These are phyloP conservation scores for Colletotrichum lentis DNA, from an alignment of 2,329 filamentous ascomycete genomes.

Conservation along the genomic window DNA sequence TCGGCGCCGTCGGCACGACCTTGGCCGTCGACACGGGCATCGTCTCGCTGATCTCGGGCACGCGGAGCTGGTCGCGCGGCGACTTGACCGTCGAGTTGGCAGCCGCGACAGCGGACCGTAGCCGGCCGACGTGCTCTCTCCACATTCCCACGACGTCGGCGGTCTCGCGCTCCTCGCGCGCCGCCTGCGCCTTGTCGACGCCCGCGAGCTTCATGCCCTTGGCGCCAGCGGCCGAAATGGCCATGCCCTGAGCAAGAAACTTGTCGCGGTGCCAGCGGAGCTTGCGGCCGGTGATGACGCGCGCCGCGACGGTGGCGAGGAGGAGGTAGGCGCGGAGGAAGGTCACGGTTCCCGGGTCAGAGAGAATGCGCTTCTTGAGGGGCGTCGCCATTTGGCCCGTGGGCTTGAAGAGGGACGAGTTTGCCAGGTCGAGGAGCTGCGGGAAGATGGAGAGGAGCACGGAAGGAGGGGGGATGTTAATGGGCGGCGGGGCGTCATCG, in stretches of 20 bases:
- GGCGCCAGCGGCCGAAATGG: constrained; percentile 78
- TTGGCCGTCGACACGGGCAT: constrained; percentile 74
- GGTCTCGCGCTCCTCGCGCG: constrained; percentile 84
- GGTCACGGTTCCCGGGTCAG: constrained; percentile 66
- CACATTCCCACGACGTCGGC: constrained; percentile 79
- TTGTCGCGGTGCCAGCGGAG: constrained; percentile 91
- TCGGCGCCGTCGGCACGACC: constrained; percentile 75
- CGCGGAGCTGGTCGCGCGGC: constrained; percentile 51
- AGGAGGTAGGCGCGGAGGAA: constrained; percentile 73
- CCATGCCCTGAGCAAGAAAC: constrained; percentile 85
- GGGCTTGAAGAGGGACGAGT: constrained; percentile 71
- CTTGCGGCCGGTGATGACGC: constrained; percentile 84
- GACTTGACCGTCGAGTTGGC: constrained; percentile 59
- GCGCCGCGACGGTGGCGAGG: constrained; percentile 74
- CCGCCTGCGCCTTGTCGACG: constrained; percentile 82
- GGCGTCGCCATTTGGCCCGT: constrained; percentile 61
- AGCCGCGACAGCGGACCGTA: constrained; percentile 76
- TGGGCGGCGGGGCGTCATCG: constrained; percentile 68
- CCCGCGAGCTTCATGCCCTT: constrained; percentile 92
- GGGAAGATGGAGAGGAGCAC: constrained; percentile 82
- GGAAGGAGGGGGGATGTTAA: constrained; percentile 88
- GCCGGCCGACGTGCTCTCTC: constrained; percentile 76
- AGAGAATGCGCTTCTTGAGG: constrained; percentile 70
- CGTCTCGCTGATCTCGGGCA: constrained; percentile 77
- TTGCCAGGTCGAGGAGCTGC: constrained; percentile 71